Percentiles rank a stretch among this genome's conserved stretches.
Conservation (phyloP, 2,329 filamentous ascomycete genomes). For the Claviceps arundinis region DNA sequence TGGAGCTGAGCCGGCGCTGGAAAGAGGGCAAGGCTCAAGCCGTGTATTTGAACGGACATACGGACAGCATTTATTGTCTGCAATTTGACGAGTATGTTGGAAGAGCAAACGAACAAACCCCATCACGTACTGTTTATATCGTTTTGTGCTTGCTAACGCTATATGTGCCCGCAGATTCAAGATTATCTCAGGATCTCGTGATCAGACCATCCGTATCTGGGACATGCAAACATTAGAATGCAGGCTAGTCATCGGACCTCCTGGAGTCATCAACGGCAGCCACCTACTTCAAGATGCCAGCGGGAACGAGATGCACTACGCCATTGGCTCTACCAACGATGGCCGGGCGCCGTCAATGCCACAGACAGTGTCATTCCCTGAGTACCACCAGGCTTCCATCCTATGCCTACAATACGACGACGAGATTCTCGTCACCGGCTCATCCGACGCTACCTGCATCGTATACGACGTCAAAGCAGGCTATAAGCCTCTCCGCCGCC, state of each 20-base stretch:
- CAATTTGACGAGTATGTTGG: constrained; percentile 82
- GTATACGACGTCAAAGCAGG: constrained; percentile 72
- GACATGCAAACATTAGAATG: constrained; percentile 83
- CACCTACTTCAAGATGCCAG: constrained; percentile 38
- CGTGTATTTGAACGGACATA: constrained; percentile 84
- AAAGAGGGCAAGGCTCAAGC: constrained; percentile 62
- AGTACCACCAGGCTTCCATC: constrained; percentile 82
- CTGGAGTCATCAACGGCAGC: constrained; percentile 43
- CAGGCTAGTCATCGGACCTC: constrained; percentile 72
- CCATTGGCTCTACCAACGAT: constrained; percentile 38
- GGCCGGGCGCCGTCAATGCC: constrained; percentile 35
- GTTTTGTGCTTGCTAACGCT: constrained; percentile 1
- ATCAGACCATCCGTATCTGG: constrained; percentile 93
- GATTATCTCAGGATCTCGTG: constrained; percentile 90
- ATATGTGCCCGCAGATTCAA: constrained; percentile 50
- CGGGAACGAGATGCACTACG: constrained; percentile 40
- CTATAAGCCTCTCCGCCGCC: constrained; percentile 67
- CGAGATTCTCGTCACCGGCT: constrained; percentile 85
- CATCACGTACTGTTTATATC: not conserved
- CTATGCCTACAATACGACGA: constrained; percentile 92
- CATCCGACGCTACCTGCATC: constrained; percentile 83
- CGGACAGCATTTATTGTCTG: constrained; percentile 92
- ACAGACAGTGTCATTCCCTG: constrained; percentile 40
- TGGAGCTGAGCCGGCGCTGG: constrained; percentile 69
- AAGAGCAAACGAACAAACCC: too few relatives aligned